Base-by-base conservation (phyloP, 352 stramenopile species). In the Globisporangium splendens region DNA sequence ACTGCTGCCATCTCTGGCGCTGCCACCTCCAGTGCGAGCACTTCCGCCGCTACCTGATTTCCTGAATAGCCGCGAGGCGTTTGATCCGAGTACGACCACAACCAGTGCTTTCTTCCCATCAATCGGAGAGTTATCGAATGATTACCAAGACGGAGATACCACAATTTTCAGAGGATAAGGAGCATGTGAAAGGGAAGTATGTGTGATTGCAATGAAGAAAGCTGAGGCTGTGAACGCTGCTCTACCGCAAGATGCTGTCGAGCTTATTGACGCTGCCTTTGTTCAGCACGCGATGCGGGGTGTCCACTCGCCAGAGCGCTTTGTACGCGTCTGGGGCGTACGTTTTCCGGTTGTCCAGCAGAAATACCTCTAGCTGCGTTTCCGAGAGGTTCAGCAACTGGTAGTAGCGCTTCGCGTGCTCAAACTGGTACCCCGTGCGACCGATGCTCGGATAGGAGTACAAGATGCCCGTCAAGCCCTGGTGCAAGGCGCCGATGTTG, bases 191-290 rank as follows among this genome's bases (percentile, higher is more conserved):
- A 18, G 20, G 24, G 21, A 21, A n/a, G 0, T 20, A 17, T 24
- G 24, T 31, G 15, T 22, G n/a, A 38, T 35, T 35, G 31, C 35
- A 11, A 20, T 13, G 12, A 8, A 17, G 48, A 18, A 8, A 50
- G 14, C 39, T 8, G 12, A 44, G 28, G 28, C 28, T 35, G 28
- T 8, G 28, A 35, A 35, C 28, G 8, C 39, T 44, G n/a, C 39
- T 44, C 62, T 84, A 91, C 14, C 79, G 79, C 47, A 93, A 53
- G 11, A 93, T 65, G 59, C 82, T 94, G 50, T 94, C 82, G 22
- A 94, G 69, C 55, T 94, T 94, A 58, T 94, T 91, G 22, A 91
- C 62, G 62, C 82, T 92, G 15, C 77, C 79, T 57, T 92, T 90
- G 46, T 70, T 61, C 6, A 94, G 68, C 46, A 85, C 71, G 15